Evolutionary conservation across 805 yeast species (phyloP).

Genomic region (Isabelozyma pseudorhagii): DNA sequence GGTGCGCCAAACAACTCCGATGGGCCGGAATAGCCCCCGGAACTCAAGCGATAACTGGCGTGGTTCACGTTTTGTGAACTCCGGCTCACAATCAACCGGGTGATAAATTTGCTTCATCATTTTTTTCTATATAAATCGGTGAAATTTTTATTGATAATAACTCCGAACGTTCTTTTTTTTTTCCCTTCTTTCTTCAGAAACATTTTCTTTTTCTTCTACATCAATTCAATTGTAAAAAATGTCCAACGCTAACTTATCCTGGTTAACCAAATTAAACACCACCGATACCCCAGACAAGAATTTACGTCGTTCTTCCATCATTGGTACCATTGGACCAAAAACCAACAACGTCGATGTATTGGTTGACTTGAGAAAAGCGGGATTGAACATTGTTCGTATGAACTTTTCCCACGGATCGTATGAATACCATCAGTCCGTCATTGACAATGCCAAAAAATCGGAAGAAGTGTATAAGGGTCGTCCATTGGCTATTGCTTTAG

Average conservation of each 20-base stretch:
- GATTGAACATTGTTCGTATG: constrained; percentile 97
- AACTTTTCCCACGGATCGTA: constrained; percentile 98
- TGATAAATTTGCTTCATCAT: background rate
- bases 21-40: background rate
- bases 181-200: background rate
- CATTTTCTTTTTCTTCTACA: background rate
- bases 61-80: background rate
- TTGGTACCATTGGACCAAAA: constrained; percentile 99
- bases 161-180: background rate
- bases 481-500: constrained; percentile 97
- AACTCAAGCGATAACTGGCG: background rate
- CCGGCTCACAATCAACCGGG: constrained; percentile 29
- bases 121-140: background rate
- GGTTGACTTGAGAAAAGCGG: constrained; percentile 90
- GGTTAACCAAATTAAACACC: constrained; percentile 80
- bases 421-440: constrained; percentile 95
- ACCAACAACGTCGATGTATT: constrained; percentile 86
- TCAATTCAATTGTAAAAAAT: constrained; percentile 12
- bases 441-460: constrained; percentile 95
- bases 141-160: background rate
- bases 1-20: background rate
- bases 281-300: constrained; percentile 71
- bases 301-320: constrained; percentile 92
- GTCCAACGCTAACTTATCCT: constrained; percentile 56
- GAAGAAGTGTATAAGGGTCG: constrained; percentile 89